A percentile compares a stretch with the other conserved stretches of the same genome.
These are phyloP conservation scores for Carex parvula DNA, from an alignment of 176 grass and related monocot species.

Conservation along the genomic window DNA sequence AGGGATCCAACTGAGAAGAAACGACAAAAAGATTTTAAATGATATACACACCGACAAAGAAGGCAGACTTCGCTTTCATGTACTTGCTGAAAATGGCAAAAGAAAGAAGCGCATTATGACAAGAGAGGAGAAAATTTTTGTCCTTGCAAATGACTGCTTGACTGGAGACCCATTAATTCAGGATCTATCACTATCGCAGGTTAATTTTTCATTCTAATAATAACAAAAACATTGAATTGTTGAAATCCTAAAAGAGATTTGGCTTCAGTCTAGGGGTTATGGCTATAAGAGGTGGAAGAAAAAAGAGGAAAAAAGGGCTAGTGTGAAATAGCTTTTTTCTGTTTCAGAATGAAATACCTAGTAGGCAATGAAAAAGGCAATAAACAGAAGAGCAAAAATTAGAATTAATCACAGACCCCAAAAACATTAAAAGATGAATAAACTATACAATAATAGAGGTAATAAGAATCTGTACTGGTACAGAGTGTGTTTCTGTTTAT, in stretches of 20 bases:
- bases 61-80: slow-evolving; percentile 73
- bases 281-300: not conserved
- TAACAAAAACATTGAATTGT: not conserved
- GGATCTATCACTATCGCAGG: slow-evolving; percentile 86
- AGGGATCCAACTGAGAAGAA: slow-evolving; percentile 97
- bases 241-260: not conserved
- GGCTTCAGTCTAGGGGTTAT: not conserved
- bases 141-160: slow-evolving; percentile 83
- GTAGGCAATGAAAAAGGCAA: not conserved
- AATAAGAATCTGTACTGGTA: not conserved
- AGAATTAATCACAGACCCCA: not conserved
- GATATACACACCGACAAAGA: slow-evolving; percentile 85
- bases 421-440: slow-evolving; percentile 2
- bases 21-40: slow-evolving; percentile 89
- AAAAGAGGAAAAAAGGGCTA: slow-evolving; percentile 9
- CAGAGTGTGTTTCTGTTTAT: slow-evolving; percentile 12
- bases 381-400: not conserved
- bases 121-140: slow-evolving; percentile 95
- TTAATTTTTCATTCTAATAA: slow-evolving; percentile 24
- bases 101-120: slow-evolving; percentile 83
- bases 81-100: slow-evolving; percentile 69
- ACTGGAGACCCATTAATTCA: slow-evolving; percentile 79
- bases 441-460: not conserved
- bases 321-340: slow-evolving; percentile 14
- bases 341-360: not conserved